phyloP scores from a whole-genome alignment of 75 land plant genomes.

The Azolla pinnata region DNA sequence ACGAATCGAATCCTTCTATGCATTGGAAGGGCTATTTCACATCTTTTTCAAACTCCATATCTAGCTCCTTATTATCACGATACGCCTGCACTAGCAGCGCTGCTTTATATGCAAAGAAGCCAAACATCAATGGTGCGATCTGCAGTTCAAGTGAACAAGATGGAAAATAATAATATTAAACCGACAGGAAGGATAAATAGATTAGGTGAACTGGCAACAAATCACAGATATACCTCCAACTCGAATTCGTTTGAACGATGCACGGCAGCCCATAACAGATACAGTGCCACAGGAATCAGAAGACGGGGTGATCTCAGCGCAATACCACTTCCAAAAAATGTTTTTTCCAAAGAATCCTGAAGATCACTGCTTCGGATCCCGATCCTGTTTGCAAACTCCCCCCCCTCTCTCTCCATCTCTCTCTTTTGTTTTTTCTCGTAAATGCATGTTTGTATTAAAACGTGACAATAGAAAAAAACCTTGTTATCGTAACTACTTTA shows the following conservation, averaged over 20 bases:
- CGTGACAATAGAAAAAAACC: no score
- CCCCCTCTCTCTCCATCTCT: neutral
- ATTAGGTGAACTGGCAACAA: neutral
- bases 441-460: no score
- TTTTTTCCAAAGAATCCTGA: conserved; percentile 43
- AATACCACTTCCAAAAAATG: conserved; percentile 53
- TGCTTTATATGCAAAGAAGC: conserved; percentile 92
- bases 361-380: conserved; percentile 84
- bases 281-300: conserved; percentile 69
- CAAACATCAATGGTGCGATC: conserved; percentile 80
- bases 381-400: conserved; percentile 31
- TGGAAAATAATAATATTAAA: neutral
- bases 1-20: no score
- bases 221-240: conserved; percentile 54
- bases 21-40: no score
- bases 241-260: conserved; percentile 49
- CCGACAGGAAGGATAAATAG: neutral
- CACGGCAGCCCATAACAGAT: conserved; percentile 58
- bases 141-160: conserved; percentile 14
- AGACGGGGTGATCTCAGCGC: conserved; percentile 91
- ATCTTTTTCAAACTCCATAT: conserved; percentile 43
- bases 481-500: neutral
- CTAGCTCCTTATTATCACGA: conserved; percentile 79
- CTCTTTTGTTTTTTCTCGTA: neutral
- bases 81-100: conserved; percentile 94